These are phyloP conservation scores for Skeletonema tropicum DNA, from an alignment of 108 stramenopile species.

Conservation along the genomic window DNA sequence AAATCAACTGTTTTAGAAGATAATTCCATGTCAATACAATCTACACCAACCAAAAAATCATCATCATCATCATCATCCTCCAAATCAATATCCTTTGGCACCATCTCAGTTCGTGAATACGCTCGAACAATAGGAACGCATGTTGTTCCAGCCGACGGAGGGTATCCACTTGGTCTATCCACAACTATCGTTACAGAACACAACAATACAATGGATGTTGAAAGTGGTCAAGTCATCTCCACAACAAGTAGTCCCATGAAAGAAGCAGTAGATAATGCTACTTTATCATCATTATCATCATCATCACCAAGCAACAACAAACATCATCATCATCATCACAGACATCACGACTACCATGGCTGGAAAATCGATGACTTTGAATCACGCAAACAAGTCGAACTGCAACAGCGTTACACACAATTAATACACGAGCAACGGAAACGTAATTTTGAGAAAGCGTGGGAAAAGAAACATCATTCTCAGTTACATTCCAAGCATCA, in stretches of 20 bases:
- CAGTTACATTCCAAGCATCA: slow-evolving; percentile 17
- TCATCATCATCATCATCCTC: slow-evolving; percentile 7
- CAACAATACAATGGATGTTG: slow-evolving; percentile 2
- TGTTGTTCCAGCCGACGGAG: slow-evolving; percentile 78
- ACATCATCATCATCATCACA: slow-evolving; percentile 3
- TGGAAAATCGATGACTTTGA: slow-evolving; percentile 71
- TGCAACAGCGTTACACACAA: slow-evolving; percentile 63
- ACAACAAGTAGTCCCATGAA: slow-evolving; percentile 3
- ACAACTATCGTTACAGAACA: slow-evolving; percentile 23
- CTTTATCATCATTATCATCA: slow-evolving; percentile 6
- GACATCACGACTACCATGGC: slow-evolving; percentile 14
- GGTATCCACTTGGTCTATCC: slow-evolving; percentile 83
- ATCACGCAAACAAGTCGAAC: slow-evolving; percentile 55
- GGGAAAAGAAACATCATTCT: slow-evolving; percentile 43
- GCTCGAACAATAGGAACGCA: slow-evolving; percentile 61
- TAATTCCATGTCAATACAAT: slow-evolving; percentile 1
- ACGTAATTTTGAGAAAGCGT: slow-evolving; percentile 50
- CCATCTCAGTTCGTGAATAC: slow-evolving; percentile 44
- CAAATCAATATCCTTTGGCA: slow-evolving; percentile 55
- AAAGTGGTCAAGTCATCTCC: background rate
- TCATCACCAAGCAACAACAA: slow-evolving; percentile 1
- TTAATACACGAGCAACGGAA: slow-evolving; percentile 35
- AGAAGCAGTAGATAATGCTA: background rate
- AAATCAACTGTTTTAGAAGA: background rate
- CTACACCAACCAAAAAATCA: slow-evolving; percentile 19